phyloP scores from a whole-genome alignment of 306 rosid genomes.

The Neltuma alba region DNA sequence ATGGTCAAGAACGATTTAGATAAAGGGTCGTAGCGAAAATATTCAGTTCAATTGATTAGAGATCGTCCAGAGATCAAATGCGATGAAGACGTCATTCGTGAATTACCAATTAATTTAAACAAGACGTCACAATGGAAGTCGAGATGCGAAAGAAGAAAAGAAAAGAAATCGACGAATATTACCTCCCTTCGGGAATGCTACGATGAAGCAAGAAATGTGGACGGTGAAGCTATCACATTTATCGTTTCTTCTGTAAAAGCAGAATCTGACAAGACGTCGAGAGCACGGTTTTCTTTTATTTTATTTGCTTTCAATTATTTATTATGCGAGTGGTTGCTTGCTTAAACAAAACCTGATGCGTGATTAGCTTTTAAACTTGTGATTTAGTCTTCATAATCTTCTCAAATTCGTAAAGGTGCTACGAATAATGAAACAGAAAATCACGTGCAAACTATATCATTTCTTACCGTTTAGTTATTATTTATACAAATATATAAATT shows the following conservation, averaged over 20 bases:
- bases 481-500: not conserved
- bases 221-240: slow-evolving; percentile 44
- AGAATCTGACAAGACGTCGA: slow-evolving; percentile 55
- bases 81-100: slow-evolving; percentile 13
- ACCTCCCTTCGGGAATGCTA: slow-evolving; percentile 50
- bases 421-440: not conserved
- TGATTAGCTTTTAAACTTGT: not conserved
- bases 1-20: slow-evolving; percentile 24
- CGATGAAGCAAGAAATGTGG: slow-evolving; percentile 68
- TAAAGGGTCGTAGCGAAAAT: slow-evolving; percentile 40
- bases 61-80: slow-evolving; percentile 34
- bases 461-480: not conserved
- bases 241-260: slow-evolving; percentile 42
- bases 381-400: not conserved
- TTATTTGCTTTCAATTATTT: not conserved
- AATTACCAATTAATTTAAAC: slow-evolving; percentile 12
- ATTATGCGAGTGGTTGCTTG: not conserved
- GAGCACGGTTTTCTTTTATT: slow-evolving; percentile 26
- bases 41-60: slow-evolving; percentile 26
- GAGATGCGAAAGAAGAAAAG: slow-evolving; percentile 14
- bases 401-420: not conserved
- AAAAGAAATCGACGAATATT: slow-evolving; percentile 40
- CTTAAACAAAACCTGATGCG: not conserved
- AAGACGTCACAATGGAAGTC: not conserved
- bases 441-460: not conserved